phyloP scores from a whole-genome alignment of 2,329 filamentous ascomycete genomes.

The Metarhizium guizhouense region DNA sequence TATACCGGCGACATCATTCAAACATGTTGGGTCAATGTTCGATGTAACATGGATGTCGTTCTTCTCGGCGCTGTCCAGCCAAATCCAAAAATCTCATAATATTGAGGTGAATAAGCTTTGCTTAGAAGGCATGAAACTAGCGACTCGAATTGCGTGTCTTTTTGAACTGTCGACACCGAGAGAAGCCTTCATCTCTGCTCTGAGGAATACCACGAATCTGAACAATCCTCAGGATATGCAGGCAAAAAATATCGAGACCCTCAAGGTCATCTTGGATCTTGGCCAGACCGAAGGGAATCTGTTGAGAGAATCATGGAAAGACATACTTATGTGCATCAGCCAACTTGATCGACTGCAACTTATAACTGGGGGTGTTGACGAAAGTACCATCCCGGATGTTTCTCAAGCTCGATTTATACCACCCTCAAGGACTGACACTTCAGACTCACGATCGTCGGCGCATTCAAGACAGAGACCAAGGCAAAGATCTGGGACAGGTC shows the following conservation, averaged over 20 bases:
- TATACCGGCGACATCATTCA: conserved; percentile 87
- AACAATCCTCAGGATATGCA: conserved; percentile 94
- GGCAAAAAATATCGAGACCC: conserved; percentile 89
- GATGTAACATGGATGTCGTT: conserved; percentile 99
- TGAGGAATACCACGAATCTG: conserved; percentile 90
- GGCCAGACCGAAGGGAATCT: conserved; percentile 89
- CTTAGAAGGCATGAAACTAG: conserved; percentile 90
- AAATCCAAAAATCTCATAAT: conserved; percentile 89
- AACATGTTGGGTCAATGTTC: conserved; percentile 96
- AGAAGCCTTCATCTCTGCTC: conserved; percentile 86
- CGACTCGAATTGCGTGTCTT: conserved; percentile 84
- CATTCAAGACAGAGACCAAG: conserved; percentile 43
- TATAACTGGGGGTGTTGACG: conserved; percentile 89
- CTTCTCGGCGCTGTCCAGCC: conserved; percentile 85
- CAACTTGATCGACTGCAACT: conserved; percentile 93
- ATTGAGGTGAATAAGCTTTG: conserved; percentile 86
- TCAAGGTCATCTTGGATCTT: conserved; percentile 85
- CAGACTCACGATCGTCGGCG: conserved; percentile 56
- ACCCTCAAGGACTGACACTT: conserved; percentile 43
- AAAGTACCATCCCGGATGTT: conserved; percentile 85
- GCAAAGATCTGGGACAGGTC: conserved; percentile 45
- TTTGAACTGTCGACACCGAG: conserved; percentile 91
- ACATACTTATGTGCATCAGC: conserved; percentile 89
- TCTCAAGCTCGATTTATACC: conserved; percentile 69
- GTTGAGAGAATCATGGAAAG: conserved; percentile 85